Percentiles rank a stretch among this genome's conserved stretches.
Evolutionary conservation across 1,284 basidiomycete genomes (phyloP).

Genomic region (Vanrija sp.): DNA sequence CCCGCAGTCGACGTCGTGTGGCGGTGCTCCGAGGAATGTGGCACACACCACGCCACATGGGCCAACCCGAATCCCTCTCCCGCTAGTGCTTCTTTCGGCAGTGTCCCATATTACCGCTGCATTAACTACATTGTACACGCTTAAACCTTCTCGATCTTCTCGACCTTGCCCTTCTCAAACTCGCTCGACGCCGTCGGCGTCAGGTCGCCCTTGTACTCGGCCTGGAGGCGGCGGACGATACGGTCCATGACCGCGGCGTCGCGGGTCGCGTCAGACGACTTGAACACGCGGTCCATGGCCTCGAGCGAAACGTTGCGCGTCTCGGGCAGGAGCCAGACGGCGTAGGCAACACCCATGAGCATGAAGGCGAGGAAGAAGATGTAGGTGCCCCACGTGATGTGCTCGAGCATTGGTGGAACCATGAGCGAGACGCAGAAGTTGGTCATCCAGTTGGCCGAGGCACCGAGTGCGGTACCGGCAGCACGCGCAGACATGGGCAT

Average conservation of each 20-base stretch:
- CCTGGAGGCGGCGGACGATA: slow-evolving; percentile 11
- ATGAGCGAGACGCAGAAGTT: slow-evolving; percentile 22
- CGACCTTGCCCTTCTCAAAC: slow-evolving; percentile 1
- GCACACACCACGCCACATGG: too few relatives aligned
- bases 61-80: too few relatives aligned
- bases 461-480: slow-evolving; percentile 16
- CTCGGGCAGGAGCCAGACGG: slow-evolving; percentile 22
- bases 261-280: slow-evolving; percentile 16
- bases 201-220: slow-evolving; percentile 7
- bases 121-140: too few relatives aligned
- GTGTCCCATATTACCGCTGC: too few relatives aligned
- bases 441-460: slow-evolving; percentile 23
- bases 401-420: slow-evolving; percentile 19
- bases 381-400: slow-evolving; percentile 20
- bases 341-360: slow-evolving; percentile 21
- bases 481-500: slow-evolving; percentile 20
- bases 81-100: too few relatives aligned
- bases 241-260: slow-evolving; percentile 14
- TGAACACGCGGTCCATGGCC: slow-evolving; percentile 22
- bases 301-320: slow-evolving; percentile 20
- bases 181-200: neutral
- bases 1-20: too few relatives aligned
- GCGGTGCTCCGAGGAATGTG: too few relatives aligned
- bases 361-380: slow-evolving; percentile 23
- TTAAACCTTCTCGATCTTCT: slow-evolving; percentile 1